Evolutionary conservation across 108 stramenopile genomes (phyloP), one percentile per base, ranked within the genome.

Genomic region (Stephanodiscus triporus): DNA sequence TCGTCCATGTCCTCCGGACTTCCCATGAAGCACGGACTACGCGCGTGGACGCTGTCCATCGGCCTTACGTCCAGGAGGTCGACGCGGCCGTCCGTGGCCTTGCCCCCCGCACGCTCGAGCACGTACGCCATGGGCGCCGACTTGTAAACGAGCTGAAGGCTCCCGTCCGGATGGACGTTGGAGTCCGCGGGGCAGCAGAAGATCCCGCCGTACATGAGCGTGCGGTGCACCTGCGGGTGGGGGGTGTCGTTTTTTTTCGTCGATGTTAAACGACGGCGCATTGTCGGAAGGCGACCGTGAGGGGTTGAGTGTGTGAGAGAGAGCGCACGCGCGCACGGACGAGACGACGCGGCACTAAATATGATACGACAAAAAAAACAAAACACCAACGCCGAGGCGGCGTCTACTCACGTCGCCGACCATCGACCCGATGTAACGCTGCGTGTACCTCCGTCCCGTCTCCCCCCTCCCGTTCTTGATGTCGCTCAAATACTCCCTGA

Each of bases 361-460:
- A 20, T 29, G 36, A 24, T 9, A 60, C 45, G 17, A n/a, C 27
- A 26, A 9, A 26, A 26, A 58, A 24, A 58, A 26, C 20, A 2
- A 58, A n/a, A 23, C 5, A n/a, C 0, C 42, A 29, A 30, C 42
- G 49, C 19, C 40, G 36, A 4, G 36, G 6, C 7, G 4, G 36
- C 36, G 36, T 36, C 36, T 13, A 71, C 70, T 71, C 32, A 98
- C 95, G 80, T 99, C 99, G 7, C 97, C 96, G 42, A 99, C 99
- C 97, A 99, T 98, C 72, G 90, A 92, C 14, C 99, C 99, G 14
- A 99, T 96, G 79, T 99, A 99, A 20, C 99, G 94, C 68, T 88
- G 86, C 19, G 90, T 87, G 68, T 93, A 91, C 26, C 81, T 73
- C 63, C 79, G 60, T 66, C 80, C 68, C 29, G 87, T 83, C 81